phyloP scores from a whole-genome alignment of 73 alveolate species.

The Durusdinium trenchii region DNA sequence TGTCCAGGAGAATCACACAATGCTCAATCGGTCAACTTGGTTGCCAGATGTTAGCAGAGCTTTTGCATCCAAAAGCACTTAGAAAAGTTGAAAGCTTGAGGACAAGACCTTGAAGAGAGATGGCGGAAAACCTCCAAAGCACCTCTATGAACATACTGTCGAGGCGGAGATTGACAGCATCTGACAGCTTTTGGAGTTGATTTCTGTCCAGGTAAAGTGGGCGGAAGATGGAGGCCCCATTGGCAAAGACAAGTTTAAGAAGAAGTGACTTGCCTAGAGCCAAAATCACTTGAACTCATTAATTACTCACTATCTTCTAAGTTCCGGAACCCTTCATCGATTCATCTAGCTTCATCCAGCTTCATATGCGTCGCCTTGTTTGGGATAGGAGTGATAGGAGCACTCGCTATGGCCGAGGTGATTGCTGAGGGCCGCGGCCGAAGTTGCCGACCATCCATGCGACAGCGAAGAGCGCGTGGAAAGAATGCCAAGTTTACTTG shows the following conservation, averaged over 20 bases:
- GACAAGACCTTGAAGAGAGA: conserved; percentile 91
- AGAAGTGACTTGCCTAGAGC: conserved; percentile 17
- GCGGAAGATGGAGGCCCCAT: conserved; percentile 54
- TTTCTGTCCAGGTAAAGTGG: conserved; percentile 13
- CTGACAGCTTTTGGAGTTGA: background rate
- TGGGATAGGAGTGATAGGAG: too few relatives aligned
- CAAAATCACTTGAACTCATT: too few relatives aligned
- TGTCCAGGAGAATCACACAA: conserved; percentile 33
- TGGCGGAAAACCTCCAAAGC: conserved; percentile 90
- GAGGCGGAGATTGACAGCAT: background rate
- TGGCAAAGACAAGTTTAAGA: conserved; percentile 61
- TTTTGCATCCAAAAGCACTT: background rate
- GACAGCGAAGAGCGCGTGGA: too few relatives aligned
- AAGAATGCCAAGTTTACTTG: too few relatives aligned
- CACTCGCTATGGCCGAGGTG: too few relatives aligned
- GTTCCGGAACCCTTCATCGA: too few relatives aligned
- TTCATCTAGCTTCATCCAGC: too few relatives aligned
- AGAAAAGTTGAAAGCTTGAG: background rate
- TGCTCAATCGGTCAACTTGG: background rate
- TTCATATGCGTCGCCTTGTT: too few relatives aligned
- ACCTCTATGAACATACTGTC: conserved; percentile 79
- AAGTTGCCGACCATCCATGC: too few relatives aligned
- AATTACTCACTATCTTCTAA: too few relatives aligned
- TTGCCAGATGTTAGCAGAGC: background rate
- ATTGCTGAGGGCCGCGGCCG: too few relatives aligned